These are phyloP conservation scores for Leccinum boreale DNA, from an alignment of 768 basidiomycete genomes.

Conservation along the genomic window DNA sequence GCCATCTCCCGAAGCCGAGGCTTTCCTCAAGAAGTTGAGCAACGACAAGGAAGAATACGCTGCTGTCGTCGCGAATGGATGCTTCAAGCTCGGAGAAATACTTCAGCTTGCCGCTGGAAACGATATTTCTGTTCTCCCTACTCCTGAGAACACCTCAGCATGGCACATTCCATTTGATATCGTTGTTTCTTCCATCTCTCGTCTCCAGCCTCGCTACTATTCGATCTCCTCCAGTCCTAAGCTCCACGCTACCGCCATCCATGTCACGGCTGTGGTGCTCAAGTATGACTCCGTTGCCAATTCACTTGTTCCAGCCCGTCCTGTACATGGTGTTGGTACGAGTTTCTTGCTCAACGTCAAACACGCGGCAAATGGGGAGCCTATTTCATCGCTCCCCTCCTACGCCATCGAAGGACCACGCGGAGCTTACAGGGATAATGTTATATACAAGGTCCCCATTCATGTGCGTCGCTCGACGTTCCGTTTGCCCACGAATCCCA, in stretches of 20 bases:
- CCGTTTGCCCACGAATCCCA: slow-evolving; percentile 94
- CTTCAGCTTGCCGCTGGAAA: slow-evolving; percentile 89
- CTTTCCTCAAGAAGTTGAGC: slow-evolving; percentile 70
- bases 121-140: slow-evolving; percentile 54
- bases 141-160: slow-evolving; percentile 68
- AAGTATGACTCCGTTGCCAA: slow-evolving; percentile 76
- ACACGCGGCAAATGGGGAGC: slow-evolving; percentile 62
- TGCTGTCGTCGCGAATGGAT: slow-evolving; percentile 69
- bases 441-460: slow-evolving; percentile 80
- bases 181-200: slow-evolving; percentile 88
- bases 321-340: slow-evolving; percentile 87
- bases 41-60: slow-evolving; percentile 87
- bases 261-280: slow-evolving; percentile 93
- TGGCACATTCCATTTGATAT: slow-evolving; percentile 98
- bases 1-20: slow-evolving; percentile 74
- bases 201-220: slow-evolving; percentile 96
- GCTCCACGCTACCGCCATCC: slow-evolving; percentile 81
- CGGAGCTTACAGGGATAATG: slow-evolving; percentile 70
- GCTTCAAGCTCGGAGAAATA: slow-evolving; percentile 90
- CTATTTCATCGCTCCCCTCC: slow-evolving; percentile 50
- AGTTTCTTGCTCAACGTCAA: slow-evolving; percentile 96
- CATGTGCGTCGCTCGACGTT: slow-evolving; percentile 97
- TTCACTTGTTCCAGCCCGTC: slow-evolving; percentile 52
- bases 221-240: slow-evolving; percentile 99
- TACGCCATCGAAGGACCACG: slow-evolving; percentile 93